Percentiles rank a stretch among this genome's conserved stretches.
These are phyloP conservation scores for Fusarium sp. DNA, from an alignment of 2,329 filamentous ascomycete species.

Conservation along the genomic window DNA sequence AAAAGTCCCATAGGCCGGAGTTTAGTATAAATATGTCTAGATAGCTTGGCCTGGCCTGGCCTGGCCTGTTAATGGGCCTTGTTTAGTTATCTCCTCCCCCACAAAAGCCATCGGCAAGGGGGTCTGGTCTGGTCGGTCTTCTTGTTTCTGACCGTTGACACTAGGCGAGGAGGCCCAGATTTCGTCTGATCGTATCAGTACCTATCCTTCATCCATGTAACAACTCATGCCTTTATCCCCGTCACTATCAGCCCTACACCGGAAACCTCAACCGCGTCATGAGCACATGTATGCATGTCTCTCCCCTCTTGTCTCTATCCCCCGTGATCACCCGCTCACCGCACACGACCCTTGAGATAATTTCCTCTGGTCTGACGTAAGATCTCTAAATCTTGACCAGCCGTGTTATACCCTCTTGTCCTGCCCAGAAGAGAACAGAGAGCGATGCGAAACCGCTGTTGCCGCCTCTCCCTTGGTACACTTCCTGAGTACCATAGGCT, in stretches of 20 bases:
- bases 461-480: background rate
- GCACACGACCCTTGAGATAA: constrained; percentile 9
- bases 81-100: constrained; percentile 6
- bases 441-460: constrained; percentile 16
- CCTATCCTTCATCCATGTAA: constrained; percentile 9
- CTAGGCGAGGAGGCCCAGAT: background rate
- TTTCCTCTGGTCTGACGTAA: constrained; percentile 45
- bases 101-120: constrained; percentile 8
- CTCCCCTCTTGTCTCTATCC: background rate
- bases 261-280: constrained; percentile 7
- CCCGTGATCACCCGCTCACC: constrained; percentile 40
- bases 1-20: constrained; percentile 21
- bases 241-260: constrained; percentile 34
- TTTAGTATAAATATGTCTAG: background rate
- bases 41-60: background rate
- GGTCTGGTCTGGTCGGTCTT: background rate
- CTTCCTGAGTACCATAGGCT: constrained; percentile 11
- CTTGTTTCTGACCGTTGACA: constrained; percentile 12
- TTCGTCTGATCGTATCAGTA: constrained; percentile 16
- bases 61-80: background rate
- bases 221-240: constrained; percentile 3
- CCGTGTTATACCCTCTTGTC: constrained; percentile 2
- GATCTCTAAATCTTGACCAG: constrained; percentile 41
- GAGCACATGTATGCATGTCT: constrained; percentile 15
- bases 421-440: background rate